These are phyloP conservation scores for Monosporascus sp. DNA, from an alignment of 2,329 filamentous ascomycete species.

Conservation along the genomic window DNA sequence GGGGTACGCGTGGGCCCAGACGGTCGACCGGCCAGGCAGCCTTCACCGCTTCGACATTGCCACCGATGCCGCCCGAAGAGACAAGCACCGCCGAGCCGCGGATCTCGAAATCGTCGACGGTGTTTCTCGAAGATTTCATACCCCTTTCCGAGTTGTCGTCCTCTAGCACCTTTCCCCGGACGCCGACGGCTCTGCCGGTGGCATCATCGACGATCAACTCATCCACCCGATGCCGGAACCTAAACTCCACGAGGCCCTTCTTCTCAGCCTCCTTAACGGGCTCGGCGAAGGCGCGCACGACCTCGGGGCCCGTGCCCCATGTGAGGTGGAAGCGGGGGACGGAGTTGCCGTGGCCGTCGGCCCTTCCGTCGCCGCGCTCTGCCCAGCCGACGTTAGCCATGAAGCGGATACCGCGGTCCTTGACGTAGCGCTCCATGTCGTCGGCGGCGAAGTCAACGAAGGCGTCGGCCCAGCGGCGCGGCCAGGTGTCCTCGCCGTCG, in stretches of 20 bases:
- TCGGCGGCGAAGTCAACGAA: conserved; percentile 59
- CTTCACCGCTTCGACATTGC: conserved; percentile 56
- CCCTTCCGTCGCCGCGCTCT: conserved; percentile 51
- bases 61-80: conserved; percentile 55
- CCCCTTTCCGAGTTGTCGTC: conserved; percentile 47
- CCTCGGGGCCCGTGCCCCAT: conserved; percentile 58
- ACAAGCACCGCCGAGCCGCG: conserved; percentile 49
- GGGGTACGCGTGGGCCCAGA: conserved; percentile 50
- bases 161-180: conserved; percentile 49
- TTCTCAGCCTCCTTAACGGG: conserved; percentile 49
- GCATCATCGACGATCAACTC: conserved; percentile 47
- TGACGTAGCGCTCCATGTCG: conserved; percentile 55
- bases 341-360: conserved; percentile 57
- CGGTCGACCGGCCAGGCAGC: conserved; percentile 53
- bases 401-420: conserved; percentile 47
- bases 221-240: conserved; percentile 53
- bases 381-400: conserved; percentile 55
- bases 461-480: conserved; percentile 56
- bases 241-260: conserved; percentile 50
- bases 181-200: conserved; percentile 46
- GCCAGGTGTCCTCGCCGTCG: conserved; percentile 51
- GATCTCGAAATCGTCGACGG: conserved; percentile 48
- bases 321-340: conserved; percentile 59
- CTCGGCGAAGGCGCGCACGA: conserved; percentile 53
- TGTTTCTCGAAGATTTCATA: conserved; percentile 43